These are phyloP conservation scores for Malassezia caprae DNA, from an alignment of 1,284 basidiomycete species.

Conservation along the genomic window DNA sequence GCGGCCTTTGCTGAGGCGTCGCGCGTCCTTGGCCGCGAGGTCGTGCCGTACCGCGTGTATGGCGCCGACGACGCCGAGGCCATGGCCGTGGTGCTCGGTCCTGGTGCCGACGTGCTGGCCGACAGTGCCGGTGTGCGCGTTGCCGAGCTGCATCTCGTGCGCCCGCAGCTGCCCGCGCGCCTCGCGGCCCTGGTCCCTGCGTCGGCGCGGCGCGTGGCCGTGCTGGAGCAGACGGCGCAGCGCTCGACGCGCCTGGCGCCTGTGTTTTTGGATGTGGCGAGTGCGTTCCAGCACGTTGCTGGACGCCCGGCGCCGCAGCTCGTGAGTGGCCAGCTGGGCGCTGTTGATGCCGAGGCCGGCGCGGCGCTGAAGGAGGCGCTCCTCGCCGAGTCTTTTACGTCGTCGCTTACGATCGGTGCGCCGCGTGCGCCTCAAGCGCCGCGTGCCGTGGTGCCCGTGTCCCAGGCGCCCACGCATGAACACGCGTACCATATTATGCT, in stretches of 20 bases:
- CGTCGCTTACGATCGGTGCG: constrained; percentile 48
- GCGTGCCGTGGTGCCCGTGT: not conserved
- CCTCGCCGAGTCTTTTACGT: constrained; percentile 21
- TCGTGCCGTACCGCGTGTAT: constrained; percentile 35
- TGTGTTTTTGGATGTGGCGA: constrained; percentile 71
- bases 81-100: constrained; percentile 38
- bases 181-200: constrained; percentile 60
- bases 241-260: constrained; percentile 80
- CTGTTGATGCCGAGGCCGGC: constrained; percentile 25
- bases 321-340: constrained; percentile 33
- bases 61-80: constrained; percentile 27
- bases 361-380: constrained; percentile 24
- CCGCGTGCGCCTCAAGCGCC: constrained; percentile 50
- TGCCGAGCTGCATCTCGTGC: constrained; percentile 62
- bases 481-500: constrained; percentile 82
- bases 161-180: constrained; percentile 61
- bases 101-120: constrained; percentile 31
- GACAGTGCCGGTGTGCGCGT: constrained; percentile 54
- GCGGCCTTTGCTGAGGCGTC: constrained; percentile 36
- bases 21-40: constrained; percentile 25
- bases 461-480: constrained; percentile 68
- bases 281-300: constrained; percentile 60
- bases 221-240: constrained; percentile 67
- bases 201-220: constrained; percentile 63
- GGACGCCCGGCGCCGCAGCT: constrained; percentile 44